Base-by-base conservation (phyloP, 495 filamentous ascomycete species). In the Aspergillus panamensis region DNA sequence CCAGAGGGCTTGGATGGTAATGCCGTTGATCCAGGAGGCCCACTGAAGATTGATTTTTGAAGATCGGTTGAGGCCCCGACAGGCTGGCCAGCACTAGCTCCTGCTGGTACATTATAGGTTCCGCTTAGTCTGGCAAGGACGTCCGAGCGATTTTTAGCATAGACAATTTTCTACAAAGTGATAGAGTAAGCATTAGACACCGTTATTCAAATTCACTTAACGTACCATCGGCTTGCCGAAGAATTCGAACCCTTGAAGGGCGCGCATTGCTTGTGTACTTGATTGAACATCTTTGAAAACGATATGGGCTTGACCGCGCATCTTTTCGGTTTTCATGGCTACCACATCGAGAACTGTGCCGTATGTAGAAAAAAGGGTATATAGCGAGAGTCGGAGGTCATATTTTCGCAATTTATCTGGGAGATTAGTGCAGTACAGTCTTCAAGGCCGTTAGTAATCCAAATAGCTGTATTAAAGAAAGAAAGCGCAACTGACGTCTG, bases 261-360 rank as follows among this genome's bases (percentile, higher is more conserved):
- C 84, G 53, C 92, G 80, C 85, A 97, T 87, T 2, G 94, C 94
- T 66, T 95, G 89, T 31, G 92, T 94, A 45, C 90, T 91, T 3
- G 87, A 82, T 56, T 93, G 87, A 12, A 92, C 76, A 67, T 99
- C 94, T 57, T 88, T 84, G 70, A 90, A 97, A 3, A 92, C 89
- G 47, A 99, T 78, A 67, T 97, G 92, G 51, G 94, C 95, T 70
- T 97, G 94, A 2, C 94, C 94, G 35, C 95, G 88, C 88, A 96
- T 92, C 73, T 91, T 92, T 64, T 77, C 77, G 0, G 89, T 94
- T 73, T 90, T 92, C 65, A 96, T 78, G 32, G 90, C 88, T 32
- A 96, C 88, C n/a, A 99, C 86, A 67, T 97, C 94, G 48, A 99
- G 82, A 13, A 99, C 89, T 8, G 90, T 84, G 19, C 95, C 95